Conservation (phyloP, 75 land plant genomes). For the Selaginella tamariscina region DNA sequence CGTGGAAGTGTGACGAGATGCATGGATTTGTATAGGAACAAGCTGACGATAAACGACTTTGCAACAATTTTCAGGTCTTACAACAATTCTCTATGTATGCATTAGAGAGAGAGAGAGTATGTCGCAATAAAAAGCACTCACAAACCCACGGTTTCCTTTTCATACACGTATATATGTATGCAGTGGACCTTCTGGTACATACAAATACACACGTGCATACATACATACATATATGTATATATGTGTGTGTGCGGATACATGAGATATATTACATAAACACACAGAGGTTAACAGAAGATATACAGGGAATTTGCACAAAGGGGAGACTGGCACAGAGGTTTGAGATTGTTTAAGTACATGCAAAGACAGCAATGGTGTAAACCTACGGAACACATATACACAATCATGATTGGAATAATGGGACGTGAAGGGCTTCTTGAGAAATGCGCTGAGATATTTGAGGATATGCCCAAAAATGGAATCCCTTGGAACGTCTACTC, state of each 20-base stretch:
- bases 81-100: no score
- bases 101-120: no score
- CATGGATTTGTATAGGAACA: conserved; percentile 52
- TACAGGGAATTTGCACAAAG: conserved; percentile 75
- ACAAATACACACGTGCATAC: no score
- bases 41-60: conserved; percentile 77
- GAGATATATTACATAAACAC: no score
- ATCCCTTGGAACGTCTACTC: conserved; percentile 65
- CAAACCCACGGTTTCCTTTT: no score
- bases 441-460: conserved; percentile 60
- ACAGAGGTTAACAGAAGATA: no score
- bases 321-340: conserved; percentile 89
- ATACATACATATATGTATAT: no score
- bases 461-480: conserved; percentile 64
- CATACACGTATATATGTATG: no score
- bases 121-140: no score
- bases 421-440: conserved; percentile 82
- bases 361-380: conserved; percentile 93
- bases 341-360: conserved; percentile 89
- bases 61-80: conserved; percentile 76
- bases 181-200: no score
- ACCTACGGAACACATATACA: conserved; percentile 86
- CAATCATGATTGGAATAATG: conserved; percentile 62
- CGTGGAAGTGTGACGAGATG: conserved; percentile 86
- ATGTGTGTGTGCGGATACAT: no score